Evolutionary conservation across 2,329 filamentous ascomycete genomes (phyloP).

Genomic region (Macroventuria anomochaeta): DNA sequence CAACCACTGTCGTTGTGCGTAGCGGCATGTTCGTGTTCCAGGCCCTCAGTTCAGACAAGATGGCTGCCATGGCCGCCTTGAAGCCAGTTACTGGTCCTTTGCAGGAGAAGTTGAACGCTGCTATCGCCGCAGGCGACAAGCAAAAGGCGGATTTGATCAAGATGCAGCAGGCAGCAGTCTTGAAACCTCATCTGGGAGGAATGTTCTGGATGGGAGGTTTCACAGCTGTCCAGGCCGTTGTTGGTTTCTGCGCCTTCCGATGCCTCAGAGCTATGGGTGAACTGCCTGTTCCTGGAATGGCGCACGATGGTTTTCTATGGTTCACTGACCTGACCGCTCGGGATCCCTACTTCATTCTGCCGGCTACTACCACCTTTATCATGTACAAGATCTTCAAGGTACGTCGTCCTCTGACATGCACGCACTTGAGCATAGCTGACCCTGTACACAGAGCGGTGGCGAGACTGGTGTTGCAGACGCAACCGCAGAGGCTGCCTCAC

Average conservation of each 20-base stretch:
- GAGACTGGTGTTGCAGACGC: slow-evolving; percentile 52
- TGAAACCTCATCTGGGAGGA: slow-evolving; percentile 47
- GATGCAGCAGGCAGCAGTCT: slow-evolving; percentile 59
- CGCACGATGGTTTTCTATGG: slow-evolving; percentile 76
- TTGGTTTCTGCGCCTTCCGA: slow-evolving; percentile 83
- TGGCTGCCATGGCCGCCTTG: slow-evolving; percentile 67
- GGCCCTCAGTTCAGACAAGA: slow-evolving; percentile 65
- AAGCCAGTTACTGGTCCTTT: slow-evolving; percentile 64
- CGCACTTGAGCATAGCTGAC: slow-evolving; percentile 28
- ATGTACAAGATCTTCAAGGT: slow-evolving; percentile 67
- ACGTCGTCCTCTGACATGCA: slow-evolving; percentile 33
- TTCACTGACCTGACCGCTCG: slow-evolving; percentile 74
- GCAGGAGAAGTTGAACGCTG: slow-evolving; percentile 60
- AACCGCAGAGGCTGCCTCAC: slow-evolving; percentile 10
- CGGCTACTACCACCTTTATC: slow-evolving; percentile 63
- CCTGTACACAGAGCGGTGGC: slow-evolving; percentile 53
- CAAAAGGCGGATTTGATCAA: slow-evolving; percentile 45
- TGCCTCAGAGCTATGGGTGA: slow-evolving; percentile 74
- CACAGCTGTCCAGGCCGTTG: slow-evolving; percentile 67
- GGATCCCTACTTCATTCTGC: slow-evolving; percentile 82
- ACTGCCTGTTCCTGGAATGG: slow-evolving; percentile 81
- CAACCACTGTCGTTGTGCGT: slow-evolving; percentile 70
- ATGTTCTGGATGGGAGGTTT: slow-evolving; percentile 57
- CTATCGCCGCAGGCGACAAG: slow-evolving; percentile 55
- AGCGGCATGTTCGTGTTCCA: slow-evolving; percentile 67